Percentiles rank a stretch among this genome's conserved stretches.
These are phyloP conservation scores for Eudorina sp. DNA, from an alignment of 139 green algal species.

Conservation along the genomic window DNA sequence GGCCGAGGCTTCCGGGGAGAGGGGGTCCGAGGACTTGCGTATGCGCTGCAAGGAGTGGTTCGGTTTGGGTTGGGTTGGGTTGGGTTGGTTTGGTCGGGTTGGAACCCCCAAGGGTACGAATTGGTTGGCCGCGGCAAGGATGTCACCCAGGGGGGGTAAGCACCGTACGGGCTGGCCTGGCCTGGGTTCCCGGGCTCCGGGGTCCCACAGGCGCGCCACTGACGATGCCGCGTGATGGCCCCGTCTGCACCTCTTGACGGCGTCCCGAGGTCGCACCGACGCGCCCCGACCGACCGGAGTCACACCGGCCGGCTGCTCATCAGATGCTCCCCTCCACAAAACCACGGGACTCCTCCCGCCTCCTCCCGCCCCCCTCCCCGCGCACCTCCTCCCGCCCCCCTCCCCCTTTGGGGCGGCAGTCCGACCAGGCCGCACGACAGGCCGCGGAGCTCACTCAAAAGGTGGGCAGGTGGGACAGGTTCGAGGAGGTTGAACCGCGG, in stretches of 20 bases:
- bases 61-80: too few relatives aligned
- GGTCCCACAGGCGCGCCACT: too few relatives aligned
- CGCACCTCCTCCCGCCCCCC: not conserved
- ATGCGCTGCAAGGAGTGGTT: too few relatives aligned
- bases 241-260: not conserved
- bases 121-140: too few relatives aligned
- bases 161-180: too few relatives aligned
- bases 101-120: too few relatives aligned
- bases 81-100: too few relatives aligned
- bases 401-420: not conserved
- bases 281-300: not conserved
- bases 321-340: not conserved
- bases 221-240: too few relatives aligned
- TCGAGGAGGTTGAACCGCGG: not conserved
- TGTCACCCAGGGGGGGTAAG: too few relatives aligned
- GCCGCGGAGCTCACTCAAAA: not conserved
- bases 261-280: not conserved
- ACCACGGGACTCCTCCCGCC: not conserved
- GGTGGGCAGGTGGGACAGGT: not conserved
- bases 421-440: not conserved
- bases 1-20: too few relatives aligned
- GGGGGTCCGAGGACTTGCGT: too few relatives aligned
- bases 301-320: not conserved
- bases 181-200: too few relatives aligned
- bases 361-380: not conserved